A percentile compares a stretch with the other conserved stretches of the same genome.
phyloP scores from a whole-genome alignment of 148 eudicot species.

The Cornus kousa region DNA sequence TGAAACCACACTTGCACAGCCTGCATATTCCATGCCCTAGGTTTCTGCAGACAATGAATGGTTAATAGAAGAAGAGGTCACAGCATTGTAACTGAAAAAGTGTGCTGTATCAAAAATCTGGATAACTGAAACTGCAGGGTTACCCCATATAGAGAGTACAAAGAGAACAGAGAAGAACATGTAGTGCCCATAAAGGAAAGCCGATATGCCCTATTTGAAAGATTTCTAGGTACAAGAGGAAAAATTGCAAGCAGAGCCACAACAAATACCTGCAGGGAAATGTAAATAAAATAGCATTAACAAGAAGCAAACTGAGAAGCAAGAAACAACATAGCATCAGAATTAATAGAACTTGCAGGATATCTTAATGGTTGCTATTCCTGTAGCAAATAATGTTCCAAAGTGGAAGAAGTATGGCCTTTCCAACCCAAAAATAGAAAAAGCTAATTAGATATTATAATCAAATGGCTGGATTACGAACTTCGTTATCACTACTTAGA shows the following conservation, averaged over 20 bases:
- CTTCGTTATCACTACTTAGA: too few species aligned
- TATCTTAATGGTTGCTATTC: neutral
- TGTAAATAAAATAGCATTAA: neutral
- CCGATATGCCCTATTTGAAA: conserved; percentile 81
- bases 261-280: conserved; percentile 65
- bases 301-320: neutral
- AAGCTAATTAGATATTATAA: too few species aligned
- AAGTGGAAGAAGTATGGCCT: neutral
- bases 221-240: conserved; percentile 68
- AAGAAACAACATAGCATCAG: neutral
- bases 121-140: conserved; percentile 14
- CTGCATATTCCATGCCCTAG: conserved; percentile 90
- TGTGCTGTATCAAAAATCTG: conserved; percentile 2
- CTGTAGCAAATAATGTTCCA: neutral
- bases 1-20: conserved; percentile 91
- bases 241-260: conserved; percentile 83
- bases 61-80: neutral
- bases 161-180: conserved; percentile 78
- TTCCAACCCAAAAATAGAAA: neutral
- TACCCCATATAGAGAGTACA: conserved; percentile 98
- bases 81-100: neutral
- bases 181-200: conserved; percentile 90
- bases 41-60: conserved; percentile 56
- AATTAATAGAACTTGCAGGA: neutral
- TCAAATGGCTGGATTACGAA: too few species aligned